These are phyloP conservation scores for Knufia petricola DNA, from an alignment of 2,329 filamentous ascomycete species.

Conservation along the genomic window DNA sequence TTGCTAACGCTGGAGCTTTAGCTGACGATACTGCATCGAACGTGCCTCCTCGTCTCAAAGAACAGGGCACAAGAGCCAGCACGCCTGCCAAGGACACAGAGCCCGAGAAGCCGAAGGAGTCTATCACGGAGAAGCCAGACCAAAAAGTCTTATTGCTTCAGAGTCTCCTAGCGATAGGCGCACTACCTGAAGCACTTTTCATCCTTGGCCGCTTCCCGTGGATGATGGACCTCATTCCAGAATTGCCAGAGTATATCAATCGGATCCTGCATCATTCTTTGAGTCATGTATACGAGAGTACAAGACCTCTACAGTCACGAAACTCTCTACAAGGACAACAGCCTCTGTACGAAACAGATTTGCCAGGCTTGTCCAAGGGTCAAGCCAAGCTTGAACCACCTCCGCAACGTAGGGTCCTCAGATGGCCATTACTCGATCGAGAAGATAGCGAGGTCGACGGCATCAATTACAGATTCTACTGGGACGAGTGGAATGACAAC, in stretches of 20 bases:
- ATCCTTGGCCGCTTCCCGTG: constrained; percentile 88
- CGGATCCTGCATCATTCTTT: constrained; percentile 77
- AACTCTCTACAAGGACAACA: constrained; percentile 39
- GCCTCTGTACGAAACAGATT: constrained; percentile 49
- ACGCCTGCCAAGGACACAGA: constrained; percentile 45
- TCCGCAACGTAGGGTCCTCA: constrained; percentile 56
- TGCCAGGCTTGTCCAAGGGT: constrained; percentile 60
- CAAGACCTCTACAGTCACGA: constrained; percentile 39
- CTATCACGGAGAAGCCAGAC: constrained; percentile 64
- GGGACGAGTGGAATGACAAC: constrained; percentile 94
- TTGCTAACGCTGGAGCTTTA: constrained; percentile 77
- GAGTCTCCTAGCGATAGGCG: constrained; percentile 80
- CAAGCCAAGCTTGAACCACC: constrained; percentile 53
- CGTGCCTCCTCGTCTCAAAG: constrained; percentile 37
- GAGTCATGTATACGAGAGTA: constrained; percentile 57
- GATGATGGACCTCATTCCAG: constrained; percentile 75
- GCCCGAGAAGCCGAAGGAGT: constrained; percentile 39
- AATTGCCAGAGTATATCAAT: constrained; percentile 71
- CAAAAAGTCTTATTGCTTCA: constrained; percentile 81
- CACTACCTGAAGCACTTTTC: constrained; percentile 84
- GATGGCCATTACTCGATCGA: constrained; percentile 77
- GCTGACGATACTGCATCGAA: constrained; percentile 65
- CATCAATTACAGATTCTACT: constrained; percentile 80
- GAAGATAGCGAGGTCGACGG: constrained; percentile 60
- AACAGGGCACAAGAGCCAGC: constrained; percentile 41